Conservation (phyloP, 2,329 filamentous ascomycete species). For the Aspergillus sp. region DNA sequence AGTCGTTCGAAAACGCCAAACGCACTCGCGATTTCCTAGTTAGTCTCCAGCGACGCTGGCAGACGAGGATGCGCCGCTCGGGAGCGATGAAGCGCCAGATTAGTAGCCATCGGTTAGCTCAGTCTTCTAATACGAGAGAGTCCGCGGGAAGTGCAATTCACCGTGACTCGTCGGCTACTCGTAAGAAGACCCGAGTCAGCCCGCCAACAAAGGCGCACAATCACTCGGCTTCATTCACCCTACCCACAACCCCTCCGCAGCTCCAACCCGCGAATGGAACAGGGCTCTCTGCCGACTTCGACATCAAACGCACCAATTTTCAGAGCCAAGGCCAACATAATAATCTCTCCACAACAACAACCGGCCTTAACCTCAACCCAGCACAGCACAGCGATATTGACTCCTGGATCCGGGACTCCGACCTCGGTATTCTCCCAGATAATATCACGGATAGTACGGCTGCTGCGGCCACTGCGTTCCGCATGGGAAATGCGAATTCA, state of each 20-base stretch:
- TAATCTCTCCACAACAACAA: constrained; percentile 5
- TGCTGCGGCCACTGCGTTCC: constrained; percentile 10
- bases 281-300: neutral
- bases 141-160: neutral
- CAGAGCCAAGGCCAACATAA: neutral
- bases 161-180: neutral
- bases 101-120: neutral
- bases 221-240: neutral
- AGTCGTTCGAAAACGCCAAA: constrained; percentile 43
- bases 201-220: neutral
- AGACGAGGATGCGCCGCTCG: constrained; percentile 24
- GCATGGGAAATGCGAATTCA: neutral
- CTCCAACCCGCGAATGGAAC: neutral
- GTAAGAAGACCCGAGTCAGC: neutral
- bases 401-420: constrained; percentile 29
- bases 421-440: constrained; percentile 26
- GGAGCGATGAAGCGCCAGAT: constrained; percentile 10
- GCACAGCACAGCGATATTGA: constrained; percentile 25
- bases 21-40: constrained; percentile 41
- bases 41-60: constrained; percentile 40
- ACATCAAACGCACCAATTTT: neutral
- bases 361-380: neutral
- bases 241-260: neutral
- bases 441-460: constrained; percentile 12
- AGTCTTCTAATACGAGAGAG: neutral